These are phyloP conservation scores for Gloeophyllum trabeum DNA, from an alignment of 768 basidiomycete species.

Conservation along the genomic window DNA sequence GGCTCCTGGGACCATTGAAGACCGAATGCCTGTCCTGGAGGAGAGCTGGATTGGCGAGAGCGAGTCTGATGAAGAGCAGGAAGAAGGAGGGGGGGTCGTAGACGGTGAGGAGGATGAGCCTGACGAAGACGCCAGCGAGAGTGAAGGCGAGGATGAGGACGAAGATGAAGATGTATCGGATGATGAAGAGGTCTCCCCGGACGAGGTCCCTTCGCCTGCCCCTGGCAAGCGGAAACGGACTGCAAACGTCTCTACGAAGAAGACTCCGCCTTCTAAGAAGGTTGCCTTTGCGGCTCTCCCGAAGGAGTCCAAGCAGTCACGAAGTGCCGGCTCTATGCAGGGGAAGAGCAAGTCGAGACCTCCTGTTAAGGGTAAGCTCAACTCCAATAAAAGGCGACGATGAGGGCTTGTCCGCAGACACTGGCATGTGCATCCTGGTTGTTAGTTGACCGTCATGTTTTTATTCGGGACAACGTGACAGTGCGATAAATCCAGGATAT, in stretches of 20 bases:
- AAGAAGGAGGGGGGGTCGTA: slow-evolving; percentile 20
- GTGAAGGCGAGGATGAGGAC: slow-evolving; percentile 20
- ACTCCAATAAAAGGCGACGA: too few relatives aligned
- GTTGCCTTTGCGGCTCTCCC: slow-evolving; percentile 19
- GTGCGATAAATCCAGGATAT: too few relatives aligned
- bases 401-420: too few relatives aligned
- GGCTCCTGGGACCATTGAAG: slow-evolving; percentile 24
- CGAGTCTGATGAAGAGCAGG: slow-evolving; percentile 25
- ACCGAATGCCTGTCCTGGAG: slow-evolving; percentile 29
- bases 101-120: slow-evolving; percentile 21
- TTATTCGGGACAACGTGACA: too few relatives aligned
- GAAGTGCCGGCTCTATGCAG: not conserved
- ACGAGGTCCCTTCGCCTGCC: slow-evolving; percentile 22
- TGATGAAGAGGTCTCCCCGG: slow-evolving; percentile 32
- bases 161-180: slow-evolving; percentile 27
- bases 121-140: slow-evolving; percentile 23
- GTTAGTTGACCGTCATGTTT: too few relatives aligned
- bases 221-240: slow-evolving; percentile 20
- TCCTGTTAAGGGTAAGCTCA: too few relatives aligned
- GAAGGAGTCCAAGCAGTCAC: slow-evolving; percentile 3
- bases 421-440: too few relatives aligned
- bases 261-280: slow-evolving; percentile 20
- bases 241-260: slow-evolving; percentile 3
- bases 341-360: not conserved
- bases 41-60: slow-evolving; percentile 28